Conservation (phyloP, 768 basidiomycete species). For the Suillus hirtellus region DNA sequence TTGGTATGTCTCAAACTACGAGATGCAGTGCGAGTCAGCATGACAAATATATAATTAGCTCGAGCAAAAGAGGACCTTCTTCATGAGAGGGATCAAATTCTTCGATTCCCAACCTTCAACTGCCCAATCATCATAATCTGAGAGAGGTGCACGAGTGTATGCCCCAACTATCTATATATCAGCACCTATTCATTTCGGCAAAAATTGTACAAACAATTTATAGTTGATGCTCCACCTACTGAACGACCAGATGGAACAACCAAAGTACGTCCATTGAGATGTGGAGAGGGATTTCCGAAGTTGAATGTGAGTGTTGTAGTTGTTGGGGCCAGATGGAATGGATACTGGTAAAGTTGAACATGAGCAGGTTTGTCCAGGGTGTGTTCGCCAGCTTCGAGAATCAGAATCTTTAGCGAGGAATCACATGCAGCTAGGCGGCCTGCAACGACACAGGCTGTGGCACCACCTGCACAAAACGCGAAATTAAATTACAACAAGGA, state of each 20-base stretch:
- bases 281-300: conserved; percentile 18
- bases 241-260: conserved; percentile 27
- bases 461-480: conserved; percentile 29
- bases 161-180: conserved; percentile 36
- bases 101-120: conserved; percentile 29
- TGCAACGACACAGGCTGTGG: conserved; percentile 35
- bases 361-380: conserved; percentile 25
- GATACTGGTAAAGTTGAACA: conserved; percentile 25
- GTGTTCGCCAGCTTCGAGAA: conserved; percentile 31
- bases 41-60: background rate
- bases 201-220: conserved; percentile 48
- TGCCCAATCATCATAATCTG: conserved; percentile 49
- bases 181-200: conserved; percentile 1
- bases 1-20: conserved; percentile 24
- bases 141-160: conserved; percentile 58
- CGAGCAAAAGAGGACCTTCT: conserved; percentile 19
- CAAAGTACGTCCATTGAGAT: conserved; percentile 18
- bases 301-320: conserved; percentile 23
- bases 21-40: background rate
- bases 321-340: conserved; percentile 18
- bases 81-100: conserved; percentile 26
- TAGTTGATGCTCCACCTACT: conserved; percentile 34
- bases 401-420: conserved; percentile 24
- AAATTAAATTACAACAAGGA: background rate
- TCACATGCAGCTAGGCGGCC: conserved; percentile 30